These are phyloP conservation scores for Potentilla sterilis DNA, from an alignment of 306 rosid genomes.

Conservation along the genomic window DNA sequence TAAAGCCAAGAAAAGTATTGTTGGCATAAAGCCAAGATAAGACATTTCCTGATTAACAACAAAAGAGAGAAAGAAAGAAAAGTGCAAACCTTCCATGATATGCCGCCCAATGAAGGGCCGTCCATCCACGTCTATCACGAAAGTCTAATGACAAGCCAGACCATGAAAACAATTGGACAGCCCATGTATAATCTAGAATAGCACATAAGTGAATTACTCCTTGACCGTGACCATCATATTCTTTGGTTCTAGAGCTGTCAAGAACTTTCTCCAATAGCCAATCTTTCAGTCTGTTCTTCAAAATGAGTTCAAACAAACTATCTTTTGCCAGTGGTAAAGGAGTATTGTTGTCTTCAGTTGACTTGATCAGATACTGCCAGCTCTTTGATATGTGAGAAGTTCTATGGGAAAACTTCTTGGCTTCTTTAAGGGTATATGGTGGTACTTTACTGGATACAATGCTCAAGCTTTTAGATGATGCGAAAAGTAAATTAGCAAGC, in stretches of 20 bases:
- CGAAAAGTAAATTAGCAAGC: slow-evolving; percentile 67
- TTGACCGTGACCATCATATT: slow-evolving; percentile 72
- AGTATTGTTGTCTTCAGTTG: slow-evolving; percentile 44
- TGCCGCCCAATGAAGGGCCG: slow-evolving; percentile 99
- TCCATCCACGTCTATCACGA: slow-evolving; percentile 94
- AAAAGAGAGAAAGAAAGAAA: neutral
- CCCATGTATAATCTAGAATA: slow-evolving; percentile 84
- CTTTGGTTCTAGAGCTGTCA: slow-evolving; percentile 56
- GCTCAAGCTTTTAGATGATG: slow-evolving; percentile 55
- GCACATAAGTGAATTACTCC: slow-evolving; percentile 95
- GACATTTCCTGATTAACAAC: neutral
- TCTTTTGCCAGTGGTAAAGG: slow-evolving; percentile 69
- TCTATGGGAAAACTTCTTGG: slow-evolving; percentile 59
- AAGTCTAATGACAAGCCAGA: slow-evolving; percentile 85
- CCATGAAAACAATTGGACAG: slow-evolving; percentile 62
- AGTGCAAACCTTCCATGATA: slow-evolving; percentile 64
- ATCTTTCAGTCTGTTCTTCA: slow-evolving; percentile 71
- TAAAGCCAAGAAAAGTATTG: slow-evolving; percentile 1
- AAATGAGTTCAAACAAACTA: slow-evolving; percentile 48
- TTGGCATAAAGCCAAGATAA: neutral
- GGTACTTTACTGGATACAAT: slow-evolving; percentile 54
- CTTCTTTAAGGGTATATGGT: slow-evolving; percentile 49
- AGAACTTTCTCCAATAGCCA: slow-evolving; percentile 81
- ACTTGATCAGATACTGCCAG: slow-evolving; percentile 58
- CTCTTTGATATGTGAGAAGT: slow-evolving; percentile 51